A percentile compares a stretch with the other conserved stretches of the same genome.
These are phyloP conservation scores for Fusarium sp. DNA, from an alignment of 2,329 filamentous ascomycete genomes.

Conservation along the genomic window DNA sequence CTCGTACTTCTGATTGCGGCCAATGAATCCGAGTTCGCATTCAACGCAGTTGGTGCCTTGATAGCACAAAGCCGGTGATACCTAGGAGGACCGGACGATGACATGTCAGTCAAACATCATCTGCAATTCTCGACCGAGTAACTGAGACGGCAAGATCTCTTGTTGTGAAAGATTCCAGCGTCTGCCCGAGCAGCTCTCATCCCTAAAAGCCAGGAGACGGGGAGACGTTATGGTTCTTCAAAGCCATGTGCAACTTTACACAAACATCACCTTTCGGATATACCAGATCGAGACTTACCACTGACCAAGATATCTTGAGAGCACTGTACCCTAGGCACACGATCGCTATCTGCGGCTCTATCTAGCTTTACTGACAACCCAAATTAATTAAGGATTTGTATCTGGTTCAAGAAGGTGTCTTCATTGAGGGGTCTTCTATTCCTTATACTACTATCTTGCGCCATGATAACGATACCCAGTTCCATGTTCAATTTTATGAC, in stretches of 20 bases:
- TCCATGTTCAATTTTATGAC: conserved; percentile 77
- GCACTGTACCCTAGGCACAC: conserved; percentile 52
- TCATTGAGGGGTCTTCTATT: conserved; percentile 77
- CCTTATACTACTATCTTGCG: conserved; percentile 72
- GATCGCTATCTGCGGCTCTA: conserved; percentile 76
- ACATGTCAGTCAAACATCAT: background rate
- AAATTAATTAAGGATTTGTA: conserved; percentile 73
- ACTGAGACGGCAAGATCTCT: background rate
- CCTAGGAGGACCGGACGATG: background rate
- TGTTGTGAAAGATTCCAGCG: conserved; percentile 55
- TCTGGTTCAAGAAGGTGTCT: conserved; percentile 72
- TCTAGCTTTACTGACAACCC: conserved; percentile 72
- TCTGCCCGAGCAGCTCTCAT: conserved; percentile 65
- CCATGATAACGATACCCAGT: conserved; percentile 57
- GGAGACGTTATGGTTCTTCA: conserved; percentile 72
- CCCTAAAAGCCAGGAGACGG: conserved; percentile 63
- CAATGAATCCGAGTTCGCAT: background rate
- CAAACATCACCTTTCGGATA: conserved; percentile 65
- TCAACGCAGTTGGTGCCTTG: background rate
- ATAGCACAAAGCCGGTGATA: background rate
- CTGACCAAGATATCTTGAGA: conserved; percentile 58
- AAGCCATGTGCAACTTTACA: conserved; percentile 74
- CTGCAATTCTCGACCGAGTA: background rate
- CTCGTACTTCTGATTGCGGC: background rate
- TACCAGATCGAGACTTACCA: conserved; percentile 64